These are phyloP conservation scores for Fonsecaea multimorphosa DNA, from an alignment of 2,329 filamentous ascomycete genomes.

Conservation along the genomic window DNA sequence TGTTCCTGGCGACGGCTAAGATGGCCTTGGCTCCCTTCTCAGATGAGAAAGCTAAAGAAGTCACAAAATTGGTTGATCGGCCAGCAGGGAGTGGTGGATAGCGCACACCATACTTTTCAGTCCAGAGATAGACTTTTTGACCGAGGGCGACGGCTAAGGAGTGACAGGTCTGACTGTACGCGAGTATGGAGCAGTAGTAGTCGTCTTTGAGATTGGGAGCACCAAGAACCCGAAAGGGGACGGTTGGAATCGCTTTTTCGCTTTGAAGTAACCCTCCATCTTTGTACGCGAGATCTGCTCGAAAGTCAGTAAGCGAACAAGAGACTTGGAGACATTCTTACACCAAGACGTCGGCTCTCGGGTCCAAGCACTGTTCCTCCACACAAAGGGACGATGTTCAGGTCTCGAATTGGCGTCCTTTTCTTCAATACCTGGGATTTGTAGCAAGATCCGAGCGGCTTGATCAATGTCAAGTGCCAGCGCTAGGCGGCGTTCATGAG, in stretches of 20 bases:
- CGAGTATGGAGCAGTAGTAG: conserved; percentile 90
- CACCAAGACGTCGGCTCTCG: conserved; percentile 43
- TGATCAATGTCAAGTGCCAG: conserved; percentile 81
- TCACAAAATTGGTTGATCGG: conserved; percentile 65
- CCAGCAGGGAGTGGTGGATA: conserved; percentile 62
- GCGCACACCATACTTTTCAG: conserved; percentile 72
- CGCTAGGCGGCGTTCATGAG: conserved; percentile 76
- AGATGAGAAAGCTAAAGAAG: conserved; percentile 90
- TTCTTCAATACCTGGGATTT: neutral
- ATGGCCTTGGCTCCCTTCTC: conserved; percentile 75
- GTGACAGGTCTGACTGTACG: conserved; percentile 76
- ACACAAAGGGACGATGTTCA: conserved; percentile 44
- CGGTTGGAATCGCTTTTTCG: conserved; percentile 64
- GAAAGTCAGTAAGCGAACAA: conserved; percentile 2
- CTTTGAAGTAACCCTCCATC: conserved; percentile 11
- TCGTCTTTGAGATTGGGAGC: conserved; percentile 89
- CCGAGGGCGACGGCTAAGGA: conserved; percentile 84
- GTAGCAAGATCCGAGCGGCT: conserved; percentile 67
- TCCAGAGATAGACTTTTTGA: conserved; percentile 85
- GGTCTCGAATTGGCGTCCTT: neutral
- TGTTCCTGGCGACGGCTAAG: conserved; percentile 80
- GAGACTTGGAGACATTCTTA: conserved; percentile 41
- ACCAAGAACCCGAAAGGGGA: conserved; percentile 87
- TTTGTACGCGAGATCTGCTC: conserved; percentile 7
- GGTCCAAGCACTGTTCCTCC: conserved; percentile 50